These are phyloP conservation scores for Telfairia occidentalis DNA, from an alignment of 331 rosid species.

Conservation along the genomic window DNA sequence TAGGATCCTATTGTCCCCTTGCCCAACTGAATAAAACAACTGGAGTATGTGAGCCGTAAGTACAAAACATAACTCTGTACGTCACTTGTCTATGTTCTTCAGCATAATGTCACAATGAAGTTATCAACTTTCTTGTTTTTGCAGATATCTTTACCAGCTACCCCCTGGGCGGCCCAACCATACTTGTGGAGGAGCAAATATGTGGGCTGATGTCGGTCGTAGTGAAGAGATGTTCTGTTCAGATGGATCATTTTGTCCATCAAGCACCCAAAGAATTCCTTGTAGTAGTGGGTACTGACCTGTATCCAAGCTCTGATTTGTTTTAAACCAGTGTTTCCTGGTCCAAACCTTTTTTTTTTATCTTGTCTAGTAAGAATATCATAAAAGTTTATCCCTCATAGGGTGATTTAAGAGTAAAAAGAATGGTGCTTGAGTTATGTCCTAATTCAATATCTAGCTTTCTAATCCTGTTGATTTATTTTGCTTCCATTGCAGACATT, in stretches of 20 bases:
- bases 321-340: background rate
- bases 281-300: conserved; percentile 71
- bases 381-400: background rate
- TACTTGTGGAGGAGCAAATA: conserved; percentile 93
- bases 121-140: conserved; percentile 12
- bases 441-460: background rate
- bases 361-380: background rate
- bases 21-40: conserved; percentile 62
- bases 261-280: conserved; percentile 42
- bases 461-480: conserved; percentile 14
- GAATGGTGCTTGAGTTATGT: background rate
- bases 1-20: conserved; percentile 83
- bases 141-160: conserved; percentile 79
- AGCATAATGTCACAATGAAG: background rate
- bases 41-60: conserved; percentile 96
- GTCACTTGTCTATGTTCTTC: conserved; percentile 9
- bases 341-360: background rate
- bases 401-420: background rate
- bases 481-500: conserved; percentile 47
- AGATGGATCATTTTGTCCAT: conserved; percentile 85
- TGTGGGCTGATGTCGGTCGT: conserved; percentile 75
- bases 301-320: conserved; percentile 7
- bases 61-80: conserved; percentile 16
- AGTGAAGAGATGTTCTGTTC: conserved; percentile 70
- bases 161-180: conserved; percentile 74